These are phyloP conservation scores for Nicotiana noctiflora DNA, from an alignment of 257 asterid genomes.

Conservation along the genomic window DNA sequence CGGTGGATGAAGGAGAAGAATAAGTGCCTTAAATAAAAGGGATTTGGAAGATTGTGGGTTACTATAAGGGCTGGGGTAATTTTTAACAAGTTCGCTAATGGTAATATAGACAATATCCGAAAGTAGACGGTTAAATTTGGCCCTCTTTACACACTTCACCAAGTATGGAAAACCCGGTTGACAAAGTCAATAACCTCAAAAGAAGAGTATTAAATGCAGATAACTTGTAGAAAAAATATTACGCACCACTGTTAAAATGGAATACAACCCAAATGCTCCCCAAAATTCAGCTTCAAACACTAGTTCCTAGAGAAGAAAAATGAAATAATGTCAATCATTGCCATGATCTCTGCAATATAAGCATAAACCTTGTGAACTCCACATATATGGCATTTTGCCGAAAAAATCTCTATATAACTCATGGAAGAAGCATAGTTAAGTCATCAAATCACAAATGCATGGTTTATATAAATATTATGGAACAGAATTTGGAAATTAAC, in stretches of 20 bases:
- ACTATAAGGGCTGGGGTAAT: too few species aligned
- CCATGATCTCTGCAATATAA: not conserved
- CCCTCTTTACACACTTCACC: not conserved
- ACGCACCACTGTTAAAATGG: slow-evolving; percentile 73
- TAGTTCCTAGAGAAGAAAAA: slow-evolving; percentile 48
- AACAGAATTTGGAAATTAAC: not conserved
- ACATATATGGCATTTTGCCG: not conserved
- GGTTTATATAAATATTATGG: not conserved
- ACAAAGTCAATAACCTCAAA: not conserved
- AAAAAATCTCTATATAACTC: not conserved
- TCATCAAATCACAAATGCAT: not conserved
- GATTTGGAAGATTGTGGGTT: too few species aligned
- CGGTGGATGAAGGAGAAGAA: too few species aligned
- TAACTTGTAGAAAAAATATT: not conserved
- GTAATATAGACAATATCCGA: too few species aligned
- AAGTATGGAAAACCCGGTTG: not conserved
- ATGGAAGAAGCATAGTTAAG: not conserved
- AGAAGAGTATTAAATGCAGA: not conserved
- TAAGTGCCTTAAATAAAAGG: too few species aligned
- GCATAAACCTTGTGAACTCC: not conserved
- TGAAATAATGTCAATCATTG: not conserved
- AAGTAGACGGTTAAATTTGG: too few species aligned
- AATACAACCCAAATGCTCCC: slow-evolving; percentile 98
- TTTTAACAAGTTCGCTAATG: too few species aligned
- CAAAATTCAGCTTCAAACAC: slow-evolving; percentile 85